Evolutionary conservation across 2,329 filamentous ascomycete species (phyloP), one percentile per base, ranked within the genome.

Genomic region (Diaporthe citri): DNA sequence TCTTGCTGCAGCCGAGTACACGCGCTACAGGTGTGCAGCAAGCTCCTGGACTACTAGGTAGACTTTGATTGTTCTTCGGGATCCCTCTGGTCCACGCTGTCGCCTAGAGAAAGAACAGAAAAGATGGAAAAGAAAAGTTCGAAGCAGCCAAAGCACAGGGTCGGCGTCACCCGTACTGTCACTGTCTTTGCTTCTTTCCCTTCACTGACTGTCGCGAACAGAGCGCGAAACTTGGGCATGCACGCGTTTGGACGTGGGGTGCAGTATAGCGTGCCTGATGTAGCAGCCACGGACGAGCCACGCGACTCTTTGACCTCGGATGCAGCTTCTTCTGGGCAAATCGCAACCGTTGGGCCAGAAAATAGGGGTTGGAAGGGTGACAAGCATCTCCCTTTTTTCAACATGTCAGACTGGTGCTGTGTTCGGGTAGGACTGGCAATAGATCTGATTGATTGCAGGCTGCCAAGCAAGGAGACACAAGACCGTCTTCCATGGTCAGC

Each of bases 191-290:
- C 20, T 10, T 28, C 22, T 64, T 22, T 15, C 5, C 20, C 28
- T 51, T 15, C 28, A 15, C 28, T 60, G 52, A 20, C 7, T 41
- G 52, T 73, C 74, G 60, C 74, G 71, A 71, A 69, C 48, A 34
- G 56, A 28, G 71, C 74, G 71, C 74, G 74, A 75, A 57, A 56
- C 64, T 56, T 51, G 62, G 71, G 62, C 71, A 46, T 71, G 62
- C 71, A 46, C 43, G 64, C 34, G 46, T 15, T 55, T 52, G n/a
- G 64, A 69, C 17, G 64, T 41, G 48, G 34, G 64, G 64, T 51
- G 64, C 34, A 52, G 64, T 12, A 59, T 34, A 17, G 15, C 41
- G 22, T 36, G 20, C 46, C 51, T 55, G 6, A 41, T 22, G 41
- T n/a, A 60, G 55, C 31, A 51, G 31, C 55, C 57, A 36, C 55